Conservation (phyloP, 768 basidiomycete species). For the Butyriboletus loyo region DNA sequence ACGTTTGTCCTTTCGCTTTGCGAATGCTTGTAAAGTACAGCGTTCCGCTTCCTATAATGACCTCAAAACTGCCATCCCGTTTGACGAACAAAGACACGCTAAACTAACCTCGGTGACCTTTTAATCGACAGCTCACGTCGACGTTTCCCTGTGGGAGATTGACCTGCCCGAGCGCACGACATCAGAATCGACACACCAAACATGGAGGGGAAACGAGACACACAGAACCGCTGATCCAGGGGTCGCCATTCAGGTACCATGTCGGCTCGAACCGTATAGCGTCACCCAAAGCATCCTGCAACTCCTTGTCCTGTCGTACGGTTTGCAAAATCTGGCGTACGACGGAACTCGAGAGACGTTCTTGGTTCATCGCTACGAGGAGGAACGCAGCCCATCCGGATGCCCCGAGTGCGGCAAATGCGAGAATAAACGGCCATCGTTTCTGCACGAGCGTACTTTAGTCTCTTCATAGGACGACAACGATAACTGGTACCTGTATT, state of each 20-base stretch:
- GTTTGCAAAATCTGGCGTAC: slow-evolving; percentile 63
- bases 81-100: neutral
- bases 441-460: slow-evolving; percentile 16
- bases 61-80: neutral
- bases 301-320: slow-evolving; percentile 47
- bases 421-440: slow-evolving; percentile 59
- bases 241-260: slow-evolving; percentile 71
- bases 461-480: neutral
- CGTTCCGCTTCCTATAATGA: slow-evolving; percentile 58
- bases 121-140: slow-evolving; percentile 73
- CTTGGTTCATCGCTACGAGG: slow-evolving; percentile 69
- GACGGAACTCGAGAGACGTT: slow-evolving; percentile 73
- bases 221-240: slow-evolving; percentile 66
- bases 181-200: neutral
- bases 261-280: slow-evolving; percentile 39
- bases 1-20: slow-evolving; percentile 67
- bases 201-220: slow-evolving; percentile 20
- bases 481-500: slow-evolving; percentile 34
- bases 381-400: slow-evolving; percentile 68
- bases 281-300: slow-evolving; percentile 59
- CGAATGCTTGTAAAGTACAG: slow-evolving; percentile 83
- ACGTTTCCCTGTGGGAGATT: slow-evolving; percentile 73
- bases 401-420: slow-evolving; percentile 49
- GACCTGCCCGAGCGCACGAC: slow-evolving; percentile 43
- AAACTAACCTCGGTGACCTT: slow-evolving; percentile 61